A percentile compares a stretch with the other conserved stretches of the same genome.
Evolutionary conservation across 352 stramenopile genomes (phyloP).

Genomic region (Phytophthora sansomeana): DNA sequence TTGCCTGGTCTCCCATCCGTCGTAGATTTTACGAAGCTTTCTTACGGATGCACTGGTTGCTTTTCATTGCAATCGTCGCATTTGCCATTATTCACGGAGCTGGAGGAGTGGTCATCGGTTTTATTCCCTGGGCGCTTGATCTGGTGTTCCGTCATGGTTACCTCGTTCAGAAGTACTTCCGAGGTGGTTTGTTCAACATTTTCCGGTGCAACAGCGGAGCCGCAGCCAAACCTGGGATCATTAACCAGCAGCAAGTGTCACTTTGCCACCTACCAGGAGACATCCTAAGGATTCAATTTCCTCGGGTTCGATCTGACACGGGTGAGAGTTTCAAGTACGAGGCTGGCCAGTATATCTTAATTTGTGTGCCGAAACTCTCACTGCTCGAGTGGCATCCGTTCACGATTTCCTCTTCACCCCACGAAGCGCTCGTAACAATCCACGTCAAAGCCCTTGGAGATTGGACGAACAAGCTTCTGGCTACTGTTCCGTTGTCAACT

Average conservation of each 20-base stretch:
- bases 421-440: constrained; percentile 59
- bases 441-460: constrained; percentile 64
- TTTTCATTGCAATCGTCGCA: constrained; percentile 48
- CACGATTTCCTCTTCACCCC: constrained; percentile 72
- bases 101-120: constrained; percentile 33
- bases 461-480: constrained; percentile 58
- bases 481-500: constrained; percentile 3
- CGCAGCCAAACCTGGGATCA: constrained; percentile 19
- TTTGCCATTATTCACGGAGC: constrained; percentile 50
- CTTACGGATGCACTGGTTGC: constrained; percentile 49
- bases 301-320: constrained; percentile 32
- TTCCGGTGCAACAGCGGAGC: constrained; percentile 15
- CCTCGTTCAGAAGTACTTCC: constrained; percentile 19
- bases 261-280: constrained; percentile 18
- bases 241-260: constrained; percentile 22
- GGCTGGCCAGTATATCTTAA: constrained; percentile 71
- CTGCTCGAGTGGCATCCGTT: constrained; percentile 86
- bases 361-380: constrained; percentile 70
- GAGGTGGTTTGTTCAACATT: constrained; percentile 23
- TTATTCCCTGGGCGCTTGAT: constrained; percentile 40
- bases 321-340: constrained; percentile 40
- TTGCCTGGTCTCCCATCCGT: constrained; percentile 40
- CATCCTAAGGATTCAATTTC: constrained; percentile 47
- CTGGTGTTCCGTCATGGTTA: constrained; percentile 45
- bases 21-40: constrained; percentile 60